phyloP scores from a whole-genome alignment of 139 green algal genomes.

The Penium margaritaceum region DNA sequence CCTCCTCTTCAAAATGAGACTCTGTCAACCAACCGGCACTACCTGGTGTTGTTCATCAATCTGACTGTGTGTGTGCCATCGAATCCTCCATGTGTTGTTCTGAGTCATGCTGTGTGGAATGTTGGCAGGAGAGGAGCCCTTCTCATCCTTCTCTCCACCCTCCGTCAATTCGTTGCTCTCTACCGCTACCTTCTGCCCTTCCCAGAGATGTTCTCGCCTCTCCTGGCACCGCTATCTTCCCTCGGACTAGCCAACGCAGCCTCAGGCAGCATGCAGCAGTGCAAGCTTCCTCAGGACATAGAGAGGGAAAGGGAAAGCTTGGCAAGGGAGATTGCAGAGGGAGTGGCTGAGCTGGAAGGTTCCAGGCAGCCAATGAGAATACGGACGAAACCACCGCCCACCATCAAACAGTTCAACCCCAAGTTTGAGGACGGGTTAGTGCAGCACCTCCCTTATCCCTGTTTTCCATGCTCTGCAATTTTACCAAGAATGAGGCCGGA shows the following conservation, averaged over 20 bases:
- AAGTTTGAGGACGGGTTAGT: slow-evolving; percentile 78
- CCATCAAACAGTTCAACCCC: slow-evolving; percentile 70
- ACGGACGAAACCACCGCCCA: slow-evolving; percentile 9
- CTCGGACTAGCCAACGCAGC: slow-evolving; percentile 16
- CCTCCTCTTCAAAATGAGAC: too few species aligned
- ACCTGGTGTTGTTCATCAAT: too few species aligned
- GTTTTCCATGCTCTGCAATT: too few species aligned
- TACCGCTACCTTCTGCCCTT: slow-evolving; percentile 41
- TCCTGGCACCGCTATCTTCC: neutral
- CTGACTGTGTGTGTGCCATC: too few species aligned
- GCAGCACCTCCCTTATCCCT: neutral
- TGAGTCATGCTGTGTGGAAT: too few species aligned
- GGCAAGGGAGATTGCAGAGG: too few species aligned
- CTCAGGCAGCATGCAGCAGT: neutral
- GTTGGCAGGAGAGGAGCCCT: too few species aligned
- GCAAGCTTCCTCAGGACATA: slow-evolving; percentile 27
- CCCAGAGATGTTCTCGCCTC: slow-evolving; percentile 53
- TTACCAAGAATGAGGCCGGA: too few species aligned
- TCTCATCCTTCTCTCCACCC: slow-evolving; percentile 50
- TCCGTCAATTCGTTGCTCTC: slow-evolving; percentile 31
- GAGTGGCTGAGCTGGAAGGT: too few species aligned
- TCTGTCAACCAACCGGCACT: too few species aligned
- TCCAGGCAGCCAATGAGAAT: slow-evolving; percentile 40
- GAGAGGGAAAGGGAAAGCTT: too few species aligned
- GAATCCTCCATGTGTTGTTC: too few species aligned